Evolutionary conservation across 78 protist genomes (phyloP).

Genomic region (Dictyostelium brefeldianum): DNA sequence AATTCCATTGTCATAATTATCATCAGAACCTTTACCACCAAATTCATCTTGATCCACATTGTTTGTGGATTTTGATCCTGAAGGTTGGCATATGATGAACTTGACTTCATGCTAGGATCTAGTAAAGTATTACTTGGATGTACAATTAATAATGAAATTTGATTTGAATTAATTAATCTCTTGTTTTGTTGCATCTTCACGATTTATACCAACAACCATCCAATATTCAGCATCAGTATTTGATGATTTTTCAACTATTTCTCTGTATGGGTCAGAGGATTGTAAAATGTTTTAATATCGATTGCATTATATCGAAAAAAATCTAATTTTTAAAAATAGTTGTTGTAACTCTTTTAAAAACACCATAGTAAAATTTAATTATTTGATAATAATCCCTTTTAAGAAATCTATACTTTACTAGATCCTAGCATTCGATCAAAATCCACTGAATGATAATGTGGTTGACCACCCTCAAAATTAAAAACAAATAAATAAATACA

Average conservation of each 20-base stretch:
- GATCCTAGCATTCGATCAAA: too few relatives aligned
- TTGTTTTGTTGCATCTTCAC: conserved; percentile 37
- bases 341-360: too few relatives aligned
- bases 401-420: too few relatives aligned
- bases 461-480: too few relatives aligned
- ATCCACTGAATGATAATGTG: too few relatives aligned
- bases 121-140: conserved; percentile 41
- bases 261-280: conserved; percentile 16
- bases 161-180: conserved; percentile 4
- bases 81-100: conserved; percentile 5
- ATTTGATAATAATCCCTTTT: too few relatives aligned
- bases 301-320: too few relatives aligned
- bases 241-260: background rate
- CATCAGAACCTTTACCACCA: background rate
- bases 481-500: too few relatives aligned
- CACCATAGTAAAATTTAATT: too few relatives aligned
- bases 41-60: background rate
- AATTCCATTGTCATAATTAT: background rate
- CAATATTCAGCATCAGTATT: conserved; percentile 27
- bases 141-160: conserved; percentile 10
- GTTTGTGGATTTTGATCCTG: background rate
- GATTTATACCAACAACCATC: conserved; percentile 22
- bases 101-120: conserved; percentile 1
- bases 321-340: too few relatives aligned
- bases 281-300: too few relatives aligned